These are phyloP conservation scores for Penicillium expansum DNA, from an alignment of 2,329 filamentous ascomycete species.

Conservation along the genomic window DNA sequence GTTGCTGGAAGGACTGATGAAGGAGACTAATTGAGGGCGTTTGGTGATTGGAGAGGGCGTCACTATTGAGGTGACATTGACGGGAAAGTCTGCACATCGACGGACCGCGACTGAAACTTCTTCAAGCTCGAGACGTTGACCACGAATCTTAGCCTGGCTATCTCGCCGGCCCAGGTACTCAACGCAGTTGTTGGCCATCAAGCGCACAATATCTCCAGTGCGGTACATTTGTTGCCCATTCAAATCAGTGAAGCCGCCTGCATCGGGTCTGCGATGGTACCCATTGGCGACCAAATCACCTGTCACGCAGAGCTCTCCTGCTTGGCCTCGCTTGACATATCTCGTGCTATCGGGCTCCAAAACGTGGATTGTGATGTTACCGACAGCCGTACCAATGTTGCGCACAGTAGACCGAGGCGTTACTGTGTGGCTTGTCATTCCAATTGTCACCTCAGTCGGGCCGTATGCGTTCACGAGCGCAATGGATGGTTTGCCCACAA, in stretches of 20 bases:
- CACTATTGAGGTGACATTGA: constrained; percentile 16
- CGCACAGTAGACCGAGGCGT: constrained; percentile 9
- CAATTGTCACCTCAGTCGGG: constrained; percentile 16
- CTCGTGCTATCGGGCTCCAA: constrained; percentile 1
- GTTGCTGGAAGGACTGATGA: constrained; percentile 7
- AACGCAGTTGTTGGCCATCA: constrained; percentile 14
- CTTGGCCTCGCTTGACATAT: constrained; percentile 10
- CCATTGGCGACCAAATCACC: background rate
- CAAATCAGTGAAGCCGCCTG: constrained; percentile 6
- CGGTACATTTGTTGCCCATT: constrained; percentile 7
- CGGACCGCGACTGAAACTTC: constrained; percentile 10
- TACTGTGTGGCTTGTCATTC: constrained; percentile 9
- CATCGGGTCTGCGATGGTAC: constrained; percentile 7
- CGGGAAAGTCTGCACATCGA: constrained; percentile 4
- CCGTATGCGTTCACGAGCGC: constrained; percentile 15
- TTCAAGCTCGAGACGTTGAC: constrained; percentile 11
- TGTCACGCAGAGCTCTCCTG: constrained; percentile 16
- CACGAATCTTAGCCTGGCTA: constrained; percentile 10
- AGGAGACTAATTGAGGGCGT: constrained; percentile 12
- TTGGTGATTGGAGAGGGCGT: constrained; percentile 15
- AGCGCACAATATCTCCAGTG: constrained; percentile 12
- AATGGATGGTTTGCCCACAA: constrained; percentile 6
- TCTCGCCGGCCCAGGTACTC: constrained; percentile 11
- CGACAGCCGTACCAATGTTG: constrained; percentile 13
- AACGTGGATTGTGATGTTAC: constrained; percentile 11